These are phyloP conservation scores for Pyrus bretschneideri DNA, from an alignment of 306 rosid genomes.

Conservation along the genomic window DNA sequence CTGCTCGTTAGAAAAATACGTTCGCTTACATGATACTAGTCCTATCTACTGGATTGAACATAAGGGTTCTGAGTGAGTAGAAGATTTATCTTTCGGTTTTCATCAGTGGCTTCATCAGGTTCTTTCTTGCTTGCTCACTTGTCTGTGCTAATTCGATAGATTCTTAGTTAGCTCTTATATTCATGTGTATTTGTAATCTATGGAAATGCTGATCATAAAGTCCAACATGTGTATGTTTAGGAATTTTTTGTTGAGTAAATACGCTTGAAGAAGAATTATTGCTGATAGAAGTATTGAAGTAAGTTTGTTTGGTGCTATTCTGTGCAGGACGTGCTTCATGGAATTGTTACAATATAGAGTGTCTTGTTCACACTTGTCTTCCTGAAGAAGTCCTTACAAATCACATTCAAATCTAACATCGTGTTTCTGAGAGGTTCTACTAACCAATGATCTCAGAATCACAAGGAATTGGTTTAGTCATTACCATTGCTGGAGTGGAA, in stretches of 20 bases:
- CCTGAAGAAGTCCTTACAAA: background rate
- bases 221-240: background rate
- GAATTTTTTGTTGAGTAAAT: background rate
- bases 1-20: too few relatives aligned
- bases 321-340: background rate
- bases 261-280: background rate
- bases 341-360: background rate
- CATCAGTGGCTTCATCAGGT: too few relatives aligned
- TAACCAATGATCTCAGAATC: background rate
- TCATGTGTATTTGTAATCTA: too few relatives aligned
- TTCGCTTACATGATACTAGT: too few relatives aligned
- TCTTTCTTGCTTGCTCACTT: too few relatives aligned
- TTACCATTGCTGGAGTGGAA: background rate
- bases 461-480: background rate
- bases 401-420: background rate
- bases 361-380: background rate
- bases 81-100: too few relatives aligned
- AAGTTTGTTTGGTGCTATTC: background rate
- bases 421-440: background rate
- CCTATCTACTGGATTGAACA: too few relatives aligned
- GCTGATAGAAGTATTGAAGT: background rate
- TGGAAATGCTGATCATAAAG: too few relatives aligned
- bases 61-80: too few relatives aligned
- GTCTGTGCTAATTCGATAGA: too few relatives aligned
- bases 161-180: too few relatives aligned